Conservation (phyloP, 768 basidiomycete genomes). For the Amanita rubescens region DNA sequence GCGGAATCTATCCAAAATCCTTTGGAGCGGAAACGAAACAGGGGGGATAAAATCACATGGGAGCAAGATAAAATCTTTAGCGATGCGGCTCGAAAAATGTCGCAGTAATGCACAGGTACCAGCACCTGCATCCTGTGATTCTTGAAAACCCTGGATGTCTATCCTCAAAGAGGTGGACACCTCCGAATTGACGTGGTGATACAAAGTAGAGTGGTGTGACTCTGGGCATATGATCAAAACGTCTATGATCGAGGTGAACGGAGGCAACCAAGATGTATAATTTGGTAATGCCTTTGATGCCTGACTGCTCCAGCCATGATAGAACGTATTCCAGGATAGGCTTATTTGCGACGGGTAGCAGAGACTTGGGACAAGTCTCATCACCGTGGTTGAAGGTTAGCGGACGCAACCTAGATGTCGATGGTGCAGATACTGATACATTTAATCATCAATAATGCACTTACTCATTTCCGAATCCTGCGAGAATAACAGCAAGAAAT, state of each 20-base stretch:
- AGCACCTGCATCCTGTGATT: constrained; percentile 52
- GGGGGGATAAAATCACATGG: constrained; percentile 91
- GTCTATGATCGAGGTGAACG: constrained; percentile 38
- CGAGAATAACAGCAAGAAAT: constrained; percentile 82
- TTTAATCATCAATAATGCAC: constrained; percentile 17
- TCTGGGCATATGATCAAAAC: constrained; percentile 82
- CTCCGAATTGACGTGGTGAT: constrained; percentile 81
- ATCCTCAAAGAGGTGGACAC: constrained; percentile 61
- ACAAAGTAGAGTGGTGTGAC: constrained; percentile 65
- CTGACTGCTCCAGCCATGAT: constrained; percentile 82
- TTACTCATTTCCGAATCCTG: constrained; percentile 90
- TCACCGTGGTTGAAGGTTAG: constrained; percentile 75
- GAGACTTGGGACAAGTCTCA: constrained; percentile 76
- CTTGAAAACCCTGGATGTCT: constrained; percentile 76
- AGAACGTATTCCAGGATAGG: constrained; percentile 82
- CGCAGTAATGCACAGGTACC: constrained; percentile 74
- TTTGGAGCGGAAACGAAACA: constrained; percentile 56
- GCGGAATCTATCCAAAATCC: constrained; percentile 77
- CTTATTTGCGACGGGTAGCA: constrained; percentile 82
- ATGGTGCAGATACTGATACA: constrained; percentile 4
- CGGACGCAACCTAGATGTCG: constrained; percentile 51
- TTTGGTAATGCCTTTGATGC: constrained; percentile 61
- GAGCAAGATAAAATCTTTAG: constrained; percentile 81
- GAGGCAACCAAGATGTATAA: background rate
- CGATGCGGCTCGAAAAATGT: constrained; percentile 69